These are phyloP conservation scores for Cryptococcus sp. DNA, from an alignment of 1,284 basidiomycete species.

Conservation along the genomic window DNA sequence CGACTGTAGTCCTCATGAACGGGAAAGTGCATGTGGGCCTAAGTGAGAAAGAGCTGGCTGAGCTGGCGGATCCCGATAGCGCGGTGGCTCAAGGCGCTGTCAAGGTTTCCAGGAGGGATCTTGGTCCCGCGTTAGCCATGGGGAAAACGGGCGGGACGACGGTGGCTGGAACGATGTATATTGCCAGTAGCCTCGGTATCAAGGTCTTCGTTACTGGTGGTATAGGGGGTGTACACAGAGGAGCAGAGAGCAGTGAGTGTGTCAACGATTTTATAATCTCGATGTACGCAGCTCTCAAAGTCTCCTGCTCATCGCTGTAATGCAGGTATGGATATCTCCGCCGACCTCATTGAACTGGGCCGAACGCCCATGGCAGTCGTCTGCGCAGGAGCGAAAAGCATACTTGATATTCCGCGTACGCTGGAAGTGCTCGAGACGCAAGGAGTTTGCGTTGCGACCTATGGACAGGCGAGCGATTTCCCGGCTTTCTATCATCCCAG, in stretches of 20 bases:
- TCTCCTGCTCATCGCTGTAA: conserved; percentile 1
- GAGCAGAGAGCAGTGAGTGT: conserved; percentile 77
- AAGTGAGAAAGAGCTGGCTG: conserved; percentile 64
- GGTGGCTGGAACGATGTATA: conserved; percentile 81
- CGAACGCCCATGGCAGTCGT: conserved; percentile 81
- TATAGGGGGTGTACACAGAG: conserved; percentile 78
- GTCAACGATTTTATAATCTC: not conserved
- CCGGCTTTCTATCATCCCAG: conserved; percentile 89
- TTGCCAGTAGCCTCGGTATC: conserved; percentile 79
- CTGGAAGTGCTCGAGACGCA: conserved; percentile 98
- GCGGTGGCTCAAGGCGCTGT: conserved; percentile 47
- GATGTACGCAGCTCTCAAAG: not conserved
- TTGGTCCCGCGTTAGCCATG: conserved; percentile 72
- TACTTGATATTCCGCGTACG: conserved; percentile 88
- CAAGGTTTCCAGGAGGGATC: conserved; percentile 86
- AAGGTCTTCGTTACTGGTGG: conserved; percentile 62
- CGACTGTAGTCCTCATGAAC: conserved; percentile 83
- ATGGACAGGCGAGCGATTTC: conserved; percentile 74
- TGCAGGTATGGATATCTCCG: conserved; percentile 90
- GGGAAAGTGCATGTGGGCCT: conserved; percentile 88
- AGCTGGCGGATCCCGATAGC: conserved; percentile 66
- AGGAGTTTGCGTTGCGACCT: conserved; percentile 87
- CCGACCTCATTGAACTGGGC: conserved; percentile 79
- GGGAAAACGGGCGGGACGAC: conserved; percentile 84
- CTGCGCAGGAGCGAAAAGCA: conserved; percentile 93